Percentiles rank a stretch among this genome's conserved stretches.
Conservation (phyloP, 805 yeast species). For the Lipomyces anomalus region DNA sequence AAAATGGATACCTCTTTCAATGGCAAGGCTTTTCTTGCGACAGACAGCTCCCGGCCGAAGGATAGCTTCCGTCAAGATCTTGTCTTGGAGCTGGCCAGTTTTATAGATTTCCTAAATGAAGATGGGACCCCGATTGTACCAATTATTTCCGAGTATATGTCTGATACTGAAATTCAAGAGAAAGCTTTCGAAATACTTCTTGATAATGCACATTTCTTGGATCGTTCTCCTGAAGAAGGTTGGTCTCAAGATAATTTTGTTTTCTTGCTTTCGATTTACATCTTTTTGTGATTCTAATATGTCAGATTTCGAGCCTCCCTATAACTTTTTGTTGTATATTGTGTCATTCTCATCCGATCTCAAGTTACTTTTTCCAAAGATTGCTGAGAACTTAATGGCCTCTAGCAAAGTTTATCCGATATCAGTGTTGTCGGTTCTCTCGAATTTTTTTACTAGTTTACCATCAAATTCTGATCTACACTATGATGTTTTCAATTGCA, state of each 20-base stretch:
- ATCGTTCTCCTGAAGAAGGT: background rate
- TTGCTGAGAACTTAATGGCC: slow-evolving; percentile 28
- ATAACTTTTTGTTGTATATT: slow-evolving; percentile 36
- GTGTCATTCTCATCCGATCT: slow-evolving; percentile 33
- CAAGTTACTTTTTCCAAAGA: slow-evolving; percentile 29
- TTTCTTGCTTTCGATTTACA: too few relatives aligned
- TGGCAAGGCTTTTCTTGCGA: background rate
- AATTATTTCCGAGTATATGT: background rate
- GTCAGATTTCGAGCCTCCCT: slow-evolving; percentile 36
- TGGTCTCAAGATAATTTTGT: too few relatives aligned
- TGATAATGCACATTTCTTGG: background rate
- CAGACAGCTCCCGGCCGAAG: background rate
- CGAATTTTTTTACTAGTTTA: slow-evolving; percentile 39
- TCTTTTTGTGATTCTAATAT: background rate
- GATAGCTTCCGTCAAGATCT: background rate
- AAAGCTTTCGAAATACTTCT: background rate
- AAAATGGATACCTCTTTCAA: background rate
- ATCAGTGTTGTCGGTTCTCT: slow-evolving; percentile 27
- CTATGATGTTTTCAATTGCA: slow-evolving; percentile 31
- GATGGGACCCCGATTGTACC: background rate
- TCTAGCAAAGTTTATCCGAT: slow-evolving; percentile 8
- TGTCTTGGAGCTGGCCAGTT: background rate
- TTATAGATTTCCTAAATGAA: background rate
- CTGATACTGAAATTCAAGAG: background rate
- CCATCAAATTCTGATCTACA: slow-evolving; percentile 29